Percentiles rank a stretch among this genome's conserved stretches.
Conservation (phyloP, 164 flowering plant genomes). For the Vitis vinifera region DNA sequence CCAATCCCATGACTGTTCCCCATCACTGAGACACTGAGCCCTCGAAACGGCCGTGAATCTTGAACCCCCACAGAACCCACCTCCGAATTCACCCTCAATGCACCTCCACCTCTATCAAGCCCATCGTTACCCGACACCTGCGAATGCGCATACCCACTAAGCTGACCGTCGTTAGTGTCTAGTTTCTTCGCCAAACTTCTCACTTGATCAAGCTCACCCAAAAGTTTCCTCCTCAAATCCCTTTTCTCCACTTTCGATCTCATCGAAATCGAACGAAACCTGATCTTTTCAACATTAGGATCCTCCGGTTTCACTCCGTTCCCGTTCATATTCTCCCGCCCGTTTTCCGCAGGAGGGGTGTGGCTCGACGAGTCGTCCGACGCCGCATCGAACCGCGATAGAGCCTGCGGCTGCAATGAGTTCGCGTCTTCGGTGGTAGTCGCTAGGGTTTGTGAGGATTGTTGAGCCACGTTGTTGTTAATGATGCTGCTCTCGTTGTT, state of each 20-base stretch:
- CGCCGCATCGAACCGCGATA: conserved; percentile 4
- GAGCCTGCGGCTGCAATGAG: conserved; percentile 6
- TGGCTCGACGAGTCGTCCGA: conserved; percentile 29
- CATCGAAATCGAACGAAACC: conserved; percentile 21
- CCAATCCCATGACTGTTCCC: conserved; percentile 22
- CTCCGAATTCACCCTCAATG: conserved; percentile 29
- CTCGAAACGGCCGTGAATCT: conserved; percentile 10
- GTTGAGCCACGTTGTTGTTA: background rate
- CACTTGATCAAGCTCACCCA: conserved; percentile 50
- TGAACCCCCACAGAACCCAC: conserved; percentile 19
- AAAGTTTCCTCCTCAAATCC: conserved; percentile 40
- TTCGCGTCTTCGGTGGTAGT: conserved; percentile 8
- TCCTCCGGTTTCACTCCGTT: conserved; percentile 12
- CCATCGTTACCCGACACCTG: conserved; percentile 11
- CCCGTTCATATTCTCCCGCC: conserved; percentile 3
- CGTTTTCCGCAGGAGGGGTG: background rate
- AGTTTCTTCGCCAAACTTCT: conserved; percentile 34
- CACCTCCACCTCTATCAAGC: conserved; percentile 10
- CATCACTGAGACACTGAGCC: conserved; percentile 27
- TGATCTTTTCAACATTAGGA: conserved; percentile 29
- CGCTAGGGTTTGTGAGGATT: conserved; percentile 6
- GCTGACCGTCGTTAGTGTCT: conserved; percentile 27
- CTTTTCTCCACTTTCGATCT: conserved; percentile 29
- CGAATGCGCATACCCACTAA: conserved; percentile 19
- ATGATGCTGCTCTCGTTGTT: background rate